Evolutionary conservation across 2,329 filamentous ascomycete species (phyloP).

Genomic region (Cercospora canescens): DNA sequence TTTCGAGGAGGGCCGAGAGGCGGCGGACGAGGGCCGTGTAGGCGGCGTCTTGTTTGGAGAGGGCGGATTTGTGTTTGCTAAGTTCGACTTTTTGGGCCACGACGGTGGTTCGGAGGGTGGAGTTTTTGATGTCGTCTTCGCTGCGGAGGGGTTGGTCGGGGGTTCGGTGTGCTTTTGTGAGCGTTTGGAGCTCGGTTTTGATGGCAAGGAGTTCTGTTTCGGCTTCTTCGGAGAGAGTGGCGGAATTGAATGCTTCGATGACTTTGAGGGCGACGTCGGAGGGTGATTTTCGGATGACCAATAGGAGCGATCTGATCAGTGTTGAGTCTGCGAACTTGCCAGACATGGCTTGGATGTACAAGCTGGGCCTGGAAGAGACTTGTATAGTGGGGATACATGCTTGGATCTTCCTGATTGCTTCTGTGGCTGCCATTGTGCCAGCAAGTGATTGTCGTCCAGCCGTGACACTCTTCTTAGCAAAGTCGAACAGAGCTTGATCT

Average conservation of each 20-base stretch:
- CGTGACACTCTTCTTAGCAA: constrained; percentile 39
- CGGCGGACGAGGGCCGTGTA: constrained; percentile 67
- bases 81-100: constrained; percentile 80
- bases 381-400: constrained; percentile 38
- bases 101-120: constrained; percentile 72
- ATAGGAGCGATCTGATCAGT: constrained; percentile 55
- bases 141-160: constrained; percentile 59
- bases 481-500: constrained; percentile 55
- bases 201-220: constrained; percentile 8
- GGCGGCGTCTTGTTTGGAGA: constrained; percentile 69
- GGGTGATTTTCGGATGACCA: constrained; percentile 61
- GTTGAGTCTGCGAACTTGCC: constrained; percentile 56
- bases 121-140: constrained; percentile 70
- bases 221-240: background rate
- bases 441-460: constrained; percentile 43
- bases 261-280: constrained; percentile 54
- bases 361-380: constrained; percentile 41
- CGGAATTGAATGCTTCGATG: constrained; percentile 26
- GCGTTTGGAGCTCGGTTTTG: constrained; percentile 22
- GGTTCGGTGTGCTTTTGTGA: constrained; percentile 23
- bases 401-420: constrained; percentile 40
- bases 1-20: constrained; percentile 53
- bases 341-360: constrained; percentile 63
- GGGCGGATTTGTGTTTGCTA: constrained; percentile 69
- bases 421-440: constrained; percentile 41